Percentiles rank a stretch among this genome's conserved stretches.
These are phyloP conservation scores for Botrytis fabae DNA, from an alignment of 2,329 filamentous ascomycete species.

Conservation along the genomic window DNA sequence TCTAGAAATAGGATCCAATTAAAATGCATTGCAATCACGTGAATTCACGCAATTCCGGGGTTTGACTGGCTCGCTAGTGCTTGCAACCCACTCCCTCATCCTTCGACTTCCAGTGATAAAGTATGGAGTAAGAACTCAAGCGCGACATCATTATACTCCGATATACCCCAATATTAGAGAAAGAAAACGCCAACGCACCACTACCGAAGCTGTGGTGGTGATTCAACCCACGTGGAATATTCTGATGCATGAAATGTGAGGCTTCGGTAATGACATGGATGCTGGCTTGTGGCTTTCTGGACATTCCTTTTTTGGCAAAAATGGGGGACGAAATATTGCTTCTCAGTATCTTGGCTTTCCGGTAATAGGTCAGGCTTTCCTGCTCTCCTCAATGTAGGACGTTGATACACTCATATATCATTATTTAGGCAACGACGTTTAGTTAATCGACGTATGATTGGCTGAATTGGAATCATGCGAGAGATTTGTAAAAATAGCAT, in stretches of 20 bases:
- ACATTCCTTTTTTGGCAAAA: background rate
- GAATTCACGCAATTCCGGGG: background rate
- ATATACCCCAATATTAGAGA: background rate
- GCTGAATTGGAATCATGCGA: background rate
- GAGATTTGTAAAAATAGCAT: background rate
- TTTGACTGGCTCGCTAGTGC: background rate
- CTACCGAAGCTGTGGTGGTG: background rate
- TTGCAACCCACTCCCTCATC: background rate
- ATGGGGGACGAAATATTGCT: slow-evolving; percentile 1
- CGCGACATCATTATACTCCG: background rate
- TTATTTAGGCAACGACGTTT: slow-evolving; percentile 19
- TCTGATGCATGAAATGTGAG: slow-evolving; percentile 6
- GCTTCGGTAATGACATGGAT: background rate
- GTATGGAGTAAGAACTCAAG: background rate
- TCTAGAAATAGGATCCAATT: slow-evolving; percentile 17
- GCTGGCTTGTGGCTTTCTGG: slow-evolving; percentile 8
- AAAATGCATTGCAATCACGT: background rate
- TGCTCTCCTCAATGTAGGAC: background rate
- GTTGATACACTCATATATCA: background rate
- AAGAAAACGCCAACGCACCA: background rate
- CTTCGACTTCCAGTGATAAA: no score
- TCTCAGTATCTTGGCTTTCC: slow-evolving; percentile 5
- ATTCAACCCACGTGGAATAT: slow-evolving; percentile 14
- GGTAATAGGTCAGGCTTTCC: background rate
- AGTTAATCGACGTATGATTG: background rate